Percentiles rank a stretch among this genome's conserved stretches.
These are phyloP conservation scores for Geum urbanum DNA, from an alignment of 306 rosid genomes.

Conservation along the genomic window DNA sequence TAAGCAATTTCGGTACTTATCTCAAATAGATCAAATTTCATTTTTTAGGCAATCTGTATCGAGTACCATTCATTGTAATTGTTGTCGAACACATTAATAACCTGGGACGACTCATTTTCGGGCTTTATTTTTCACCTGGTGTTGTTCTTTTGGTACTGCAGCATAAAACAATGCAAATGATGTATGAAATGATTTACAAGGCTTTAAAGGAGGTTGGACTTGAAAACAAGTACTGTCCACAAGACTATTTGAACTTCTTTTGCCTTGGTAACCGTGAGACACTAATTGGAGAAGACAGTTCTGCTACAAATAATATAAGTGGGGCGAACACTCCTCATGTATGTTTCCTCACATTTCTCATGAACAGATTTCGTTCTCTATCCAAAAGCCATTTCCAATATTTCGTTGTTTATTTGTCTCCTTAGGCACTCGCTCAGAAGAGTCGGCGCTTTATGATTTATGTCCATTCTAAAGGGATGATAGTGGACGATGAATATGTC, in stretches of 20 bases:
- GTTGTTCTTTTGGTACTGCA: constrained; percentile 32
- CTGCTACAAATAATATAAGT: constrained; percentile 15
- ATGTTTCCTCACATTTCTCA: constrained; percentile 5
- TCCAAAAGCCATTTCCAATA: constrained; percentile 10
- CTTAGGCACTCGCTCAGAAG: too few species aligned
- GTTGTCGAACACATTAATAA: neutral
- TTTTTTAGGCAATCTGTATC: neutral
- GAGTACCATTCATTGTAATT: neutral
- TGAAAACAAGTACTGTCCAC: constrained; percentile 61
- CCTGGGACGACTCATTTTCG: neutral
- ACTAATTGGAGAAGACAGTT: constrained; percentile 18
- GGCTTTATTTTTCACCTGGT: constrained; percentile 14
- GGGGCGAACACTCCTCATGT: constrained; percentile 52
- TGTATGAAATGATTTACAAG: constrained; percentile 66
- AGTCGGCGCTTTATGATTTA: too few species aligned
- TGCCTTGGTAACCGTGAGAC: constrained; percentile 90
- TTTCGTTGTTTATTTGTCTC: too few species aligned
- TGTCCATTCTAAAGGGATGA: too few species aligned
- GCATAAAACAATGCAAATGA: constrained; percentile 92
- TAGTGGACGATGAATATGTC: too few species aligned
- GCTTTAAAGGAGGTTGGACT: constrained; percentile 72
- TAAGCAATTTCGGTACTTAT: neutral
- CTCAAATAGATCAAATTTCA: neutral
- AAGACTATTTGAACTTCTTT: constrained; percentile 86
- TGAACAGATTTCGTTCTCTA: constrained; percentile 3